A percentile compares a stretch with the other conserved stretches of the same genome.
Conservation (phyloP, 371 early-diverging fungal genomes). For the Mucor piriformis region DNA sequence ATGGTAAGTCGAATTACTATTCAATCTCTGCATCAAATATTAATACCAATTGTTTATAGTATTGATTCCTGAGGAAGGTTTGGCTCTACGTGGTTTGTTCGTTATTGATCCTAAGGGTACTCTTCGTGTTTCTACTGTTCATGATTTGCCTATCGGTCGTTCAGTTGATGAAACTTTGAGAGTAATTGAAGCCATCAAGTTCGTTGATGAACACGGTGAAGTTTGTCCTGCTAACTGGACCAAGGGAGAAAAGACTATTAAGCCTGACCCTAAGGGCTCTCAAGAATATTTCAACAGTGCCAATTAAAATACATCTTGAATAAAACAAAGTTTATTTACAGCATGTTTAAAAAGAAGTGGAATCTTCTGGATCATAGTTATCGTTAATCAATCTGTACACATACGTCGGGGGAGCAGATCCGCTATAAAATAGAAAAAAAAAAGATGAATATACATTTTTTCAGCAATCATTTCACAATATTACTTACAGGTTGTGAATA, state of each 20-base stretch:
- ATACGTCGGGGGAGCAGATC: slow-evolving; percentile 56
- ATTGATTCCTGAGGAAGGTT: slow-evolving; percentile 68
- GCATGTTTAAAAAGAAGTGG: slow-evolving; percentile 3
- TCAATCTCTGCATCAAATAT: slow-evolving; percentile 13
- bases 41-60: slow-evolving; percentile 35
- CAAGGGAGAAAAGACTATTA: slow-evolving; percentile 74
- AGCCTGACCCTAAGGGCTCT: slow-evolving; percentile 73
- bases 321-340: not conserved
- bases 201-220: slow-evolving; percentile 88
- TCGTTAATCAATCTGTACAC: slow-evolving; percentile 75
- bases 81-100: slow-evolving; percentile 78
- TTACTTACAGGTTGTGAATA: slow-evolving; percentile 85
- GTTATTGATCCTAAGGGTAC: slow-evolving; percentile 92
- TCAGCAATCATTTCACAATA: not conserved
- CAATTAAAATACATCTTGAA: slow-evolving; percentile 10
- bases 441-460: not conserved
- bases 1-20: slow-evolving; percentile 64
- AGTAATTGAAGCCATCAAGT: slow-evolving; percentile 94
- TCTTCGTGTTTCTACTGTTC: slow-evolving; percentile 61
- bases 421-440: slow-evolving; percentile 21
- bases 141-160: slow-evolving; percentile 93
- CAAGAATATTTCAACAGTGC: slow-evolving; percentile 74
- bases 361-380: slow-evolving; percentile 65
- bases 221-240: slow-evolving; percentile 78
- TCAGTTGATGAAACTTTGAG: slow-evolving; percentile 94